phyloP scores from a whole-genome alignment of 345 rosid genomes.

The Populus tremula region DNA sequence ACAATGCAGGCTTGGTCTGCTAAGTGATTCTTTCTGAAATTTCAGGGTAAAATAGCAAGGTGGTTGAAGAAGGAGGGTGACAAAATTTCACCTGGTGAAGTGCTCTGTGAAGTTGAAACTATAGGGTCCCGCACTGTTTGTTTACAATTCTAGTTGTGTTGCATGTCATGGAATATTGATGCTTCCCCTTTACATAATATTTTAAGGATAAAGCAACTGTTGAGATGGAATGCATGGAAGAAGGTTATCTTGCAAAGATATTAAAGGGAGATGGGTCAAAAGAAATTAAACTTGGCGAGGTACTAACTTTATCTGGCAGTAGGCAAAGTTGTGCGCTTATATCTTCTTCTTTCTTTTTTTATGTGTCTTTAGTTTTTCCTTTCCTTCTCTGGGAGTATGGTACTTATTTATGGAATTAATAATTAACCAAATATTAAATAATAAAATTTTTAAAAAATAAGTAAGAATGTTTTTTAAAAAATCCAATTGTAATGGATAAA shows the following conservation, averaged over 20 bases:
- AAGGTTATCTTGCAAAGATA: constrained; percentile 94
- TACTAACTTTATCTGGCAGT: constrained; percentile 26
- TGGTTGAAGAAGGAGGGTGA: constrained; percentile 99
- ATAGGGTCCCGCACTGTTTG: constrained; percentile 40
- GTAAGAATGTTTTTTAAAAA: no score
- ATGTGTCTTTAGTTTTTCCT: background rate
- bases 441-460: no score
- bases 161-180: constrained; percentile 4
- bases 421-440: no score
- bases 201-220: constrained; percentile 91
- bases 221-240: constrained; percentile 99
- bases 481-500: no score
- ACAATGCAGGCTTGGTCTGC: constrained; percentile 9
- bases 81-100: constrained; percentile 84
- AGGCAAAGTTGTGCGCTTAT: background rate
- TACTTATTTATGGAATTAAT: background rate
- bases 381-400: background rate
- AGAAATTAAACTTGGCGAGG: constrained; percentile 96
- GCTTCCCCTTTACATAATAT: constrained; percentile 13
- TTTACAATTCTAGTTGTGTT: constrained; percentile 8
- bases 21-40: constrained; percentile 23
- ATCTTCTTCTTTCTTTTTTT: background rate
- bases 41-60: constrained; percentile 91
- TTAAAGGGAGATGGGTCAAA: constrained; percentile 80
- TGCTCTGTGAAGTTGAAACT: constrained; percentile 98